Evolutionary conservation across 192 early-diverging fungal genomes (phyloP).

Genomic region (Podila horticola): DNA sequence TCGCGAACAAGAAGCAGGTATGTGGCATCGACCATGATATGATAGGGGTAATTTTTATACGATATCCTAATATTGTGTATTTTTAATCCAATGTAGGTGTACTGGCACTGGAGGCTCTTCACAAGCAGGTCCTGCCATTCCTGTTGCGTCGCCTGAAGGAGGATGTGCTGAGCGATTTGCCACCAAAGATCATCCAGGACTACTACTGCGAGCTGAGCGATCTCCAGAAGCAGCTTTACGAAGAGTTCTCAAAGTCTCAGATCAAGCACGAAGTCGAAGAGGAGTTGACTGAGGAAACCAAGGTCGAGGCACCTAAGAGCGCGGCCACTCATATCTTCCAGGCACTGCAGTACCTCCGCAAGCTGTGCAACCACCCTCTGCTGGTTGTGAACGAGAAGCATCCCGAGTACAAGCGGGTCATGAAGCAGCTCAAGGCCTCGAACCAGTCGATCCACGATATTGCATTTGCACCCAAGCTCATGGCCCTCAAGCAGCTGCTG

Average conservation of each 20-base stretch:
- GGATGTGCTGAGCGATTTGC: constrained; percentile 95
- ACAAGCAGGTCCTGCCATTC: constrained; percentile 97
- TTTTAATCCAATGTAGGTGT: constrained; percentile 59
- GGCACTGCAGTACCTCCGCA: constrained; percentile 94
- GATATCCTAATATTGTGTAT: neutral
- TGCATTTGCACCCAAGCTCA: constrained; percentile 88
- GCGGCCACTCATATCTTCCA: constrained; percentile 94
- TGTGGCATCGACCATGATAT: neutral
- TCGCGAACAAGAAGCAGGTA: constrained; percentile 71
- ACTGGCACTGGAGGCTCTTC: constrained; percentile 91
- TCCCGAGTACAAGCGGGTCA: constrained; percentile 81
- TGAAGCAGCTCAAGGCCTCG: constrained; percentile 63
- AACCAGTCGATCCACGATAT: constrained; percentile 76
- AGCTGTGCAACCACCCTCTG: constrained; percentile 96
- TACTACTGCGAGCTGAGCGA: constrained; percentile 97
- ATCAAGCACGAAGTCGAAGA: constrained; percentile 59
- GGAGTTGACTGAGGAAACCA: constrained; percentile 59
- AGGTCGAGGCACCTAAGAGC: constrained; percentile 30
- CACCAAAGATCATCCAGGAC: constrained; percentile 99
- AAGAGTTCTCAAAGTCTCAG: constrained; percentile 88
- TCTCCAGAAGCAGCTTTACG: constrained; percentile 89
- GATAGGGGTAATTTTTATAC: neutral
- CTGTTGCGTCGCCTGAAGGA: constrained; percentile 96
- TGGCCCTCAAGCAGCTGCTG: constrained; percentile 90
- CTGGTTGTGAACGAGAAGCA: constrained; percentile 91